These are phyloP conservation scores for Metarhizium rileyi DNA, from an alignment of 2,329 filamentous ascomycete species.

Conservation along the genomic window DNA sequence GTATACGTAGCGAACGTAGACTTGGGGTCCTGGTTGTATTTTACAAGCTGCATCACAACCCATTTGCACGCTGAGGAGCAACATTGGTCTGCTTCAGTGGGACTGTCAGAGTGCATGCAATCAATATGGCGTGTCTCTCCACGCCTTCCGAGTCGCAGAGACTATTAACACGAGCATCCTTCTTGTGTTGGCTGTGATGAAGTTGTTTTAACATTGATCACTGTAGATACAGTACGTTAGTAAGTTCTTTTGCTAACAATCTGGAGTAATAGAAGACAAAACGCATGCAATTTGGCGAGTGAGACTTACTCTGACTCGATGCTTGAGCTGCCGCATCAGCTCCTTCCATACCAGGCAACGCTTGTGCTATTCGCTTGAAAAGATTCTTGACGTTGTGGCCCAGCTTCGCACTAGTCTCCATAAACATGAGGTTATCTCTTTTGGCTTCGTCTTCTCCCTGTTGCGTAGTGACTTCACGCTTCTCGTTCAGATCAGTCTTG, in stretches of 20 bases:
- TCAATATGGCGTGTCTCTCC: not conserved
- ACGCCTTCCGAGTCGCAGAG: not conserved
- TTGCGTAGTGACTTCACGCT: conserved; percentile 90
- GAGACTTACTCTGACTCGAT: conserved; percentile 62
- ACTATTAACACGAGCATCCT: conserved; percentile 43
- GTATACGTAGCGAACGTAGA: conserved; percentile 22
- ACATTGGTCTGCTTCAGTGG: not conserved
- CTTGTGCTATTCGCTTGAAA: conserved; percentile 97
- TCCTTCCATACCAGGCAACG: conserved; percentile 93
- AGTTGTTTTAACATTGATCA: conserved; percentile 90
- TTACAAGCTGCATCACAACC: conserved; percentile 22
- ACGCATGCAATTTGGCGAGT: not conserved
- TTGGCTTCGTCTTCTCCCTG: conserved; percentile 98
- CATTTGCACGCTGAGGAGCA: not conserved
- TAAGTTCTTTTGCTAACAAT: conserved; percentile 2
- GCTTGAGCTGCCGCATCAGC: conserved; percentile 67
- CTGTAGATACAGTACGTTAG: conserved; percentile 34
- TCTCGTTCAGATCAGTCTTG: conserved; percentile 98
- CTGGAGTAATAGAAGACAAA: not conserved
- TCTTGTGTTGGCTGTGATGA: conserved; percentile 60
- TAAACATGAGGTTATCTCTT: conserved; percentile 97
- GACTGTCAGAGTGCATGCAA: not conserved
- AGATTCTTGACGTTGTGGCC: conserved; percentile 97
- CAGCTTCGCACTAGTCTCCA: conserved; percentile 96
- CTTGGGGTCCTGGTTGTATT: conserved; percentile 23